Base-by-base conservation (phyloP, 352 stramenopile genomes). In the Pythium apleroticum region DNA sequence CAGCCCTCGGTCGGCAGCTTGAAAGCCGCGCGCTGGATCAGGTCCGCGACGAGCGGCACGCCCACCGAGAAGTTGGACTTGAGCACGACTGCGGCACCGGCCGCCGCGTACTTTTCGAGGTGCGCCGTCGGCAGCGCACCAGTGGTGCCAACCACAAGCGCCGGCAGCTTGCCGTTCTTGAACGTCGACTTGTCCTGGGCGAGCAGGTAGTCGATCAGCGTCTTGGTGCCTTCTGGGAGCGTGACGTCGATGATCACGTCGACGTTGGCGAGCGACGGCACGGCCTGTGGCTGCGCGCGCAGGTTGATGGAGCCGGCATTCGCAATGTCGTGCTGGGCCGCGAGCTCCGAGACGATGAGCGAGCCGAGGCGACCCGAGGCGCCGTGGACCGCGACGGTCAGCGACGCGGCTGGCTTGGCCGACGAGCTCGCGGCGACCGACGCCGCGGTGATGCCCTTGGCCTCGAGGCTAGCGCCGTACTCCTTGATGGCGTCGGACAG, bases 61-160 rank as follows among this genome's bases (percentile, higher is more conserved):
- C 86, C 86, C 11, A 93, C 78, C 48, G 82, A 92, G 68, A 95
- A 95, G 72, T 95, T 95, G 17, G 80, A 91, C 71, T 87, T 87
- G 49, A 92, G 73, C 41, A 85, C 76, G 17, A 95, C 81, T 1
- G 84, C 66, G 0, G 79, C 80, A 33, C 63, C 55, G 50, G 84
- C 68, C 52, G 86, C 75, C 5, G 74, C 76, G 70, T 92, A 92
- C 31, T 74, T 71, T 46, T 87, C 80, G 17, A 95, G 71, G 37
- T 79, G 70, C 30, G 77, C 77, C 31, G 69, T 82, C 0, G 83
- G 80, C 52, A 92, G 56, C 52, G 69, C 66, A 28, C 83, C 86
- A 8, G 86, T 95, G 14, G 84, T 95, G 66, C 86, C 86, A 1
- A 93, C 74, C 0, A 95, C 83, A 2, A 95, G 77, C 63, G 83